phyloP scores from a whole-genome alignment of 2,329 filamentous ascomycete species.

The Talaromyces albobiverticillius region DNA sequence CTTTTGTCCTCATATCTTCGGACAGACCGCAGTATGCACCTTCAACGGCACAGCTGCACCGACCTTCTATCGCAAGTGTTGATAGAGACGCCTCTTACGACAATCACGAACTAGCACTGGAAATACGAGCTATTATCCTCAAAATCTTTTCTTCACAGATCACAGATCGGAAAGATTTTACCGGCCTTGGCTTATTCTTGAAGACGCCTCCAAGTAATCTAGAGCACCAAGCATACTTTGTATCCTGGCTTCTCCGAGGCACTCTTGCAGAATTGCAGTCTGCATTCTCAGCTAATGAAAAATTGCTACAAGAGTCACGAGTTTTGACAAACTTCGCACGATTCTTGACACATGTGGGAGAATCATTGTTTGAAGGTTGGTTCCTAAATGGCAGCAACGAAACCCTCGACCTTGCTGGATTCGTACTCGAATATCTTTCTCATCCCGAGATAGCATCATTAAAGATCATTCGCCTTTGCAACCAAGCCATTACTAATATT shows the following conservation, averaged over 20 bases:
- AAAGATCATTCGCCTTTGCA: constrained; percentile 90
- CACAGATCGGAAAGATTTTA: constrained; percentile 82
- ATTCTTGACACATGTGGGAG: constrained; percentile 75
- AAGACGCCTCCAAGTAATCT: constrained; percentile 90
- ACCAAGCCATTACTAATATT: constrained; percentile 73
- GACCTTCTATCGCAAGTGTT: constrained; percentile 60
- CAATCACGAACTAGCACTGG: constrained; percentile 70
- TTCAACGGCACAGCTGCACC: constrained; percentile 62
- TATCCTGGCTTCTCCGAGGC: constrained; percentile 79
- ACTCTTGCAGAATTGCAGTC: constrained; percentile 69
- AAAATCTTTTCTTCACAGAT: constrained; percentile 83
- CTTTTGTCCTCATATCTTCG: constrained; percentile 82
- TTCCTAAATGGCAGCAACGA: constrained; percentile 84
- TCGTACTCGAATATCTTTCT: constrained; percentile 83
- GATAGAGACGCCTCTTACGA: constrained; percentile 45
- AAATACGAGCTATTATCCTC: constrained; percentile 72
- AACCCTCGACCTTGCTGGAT: constrained; percentile 81
- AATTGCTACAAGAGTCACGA: constrained; percentile 73
- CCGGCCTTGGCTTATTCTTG: constrained; percentile 77
- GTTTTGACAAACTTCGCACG: constrained; percentile 83
- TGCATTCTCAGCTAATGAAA: constrained; percentile 68
- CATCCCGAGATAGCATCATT: constrained; percentile 74
- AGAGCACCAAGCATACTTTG: constrained; percentile 93
- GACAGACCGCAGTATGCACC: constrained; percentile 59
- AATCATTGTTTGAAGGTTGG: constrained; percentile 94